Base-by-base conservation (phyloP, 1,139 yeast genomes). In the Debaryomycetaceae sp. region DNA sequence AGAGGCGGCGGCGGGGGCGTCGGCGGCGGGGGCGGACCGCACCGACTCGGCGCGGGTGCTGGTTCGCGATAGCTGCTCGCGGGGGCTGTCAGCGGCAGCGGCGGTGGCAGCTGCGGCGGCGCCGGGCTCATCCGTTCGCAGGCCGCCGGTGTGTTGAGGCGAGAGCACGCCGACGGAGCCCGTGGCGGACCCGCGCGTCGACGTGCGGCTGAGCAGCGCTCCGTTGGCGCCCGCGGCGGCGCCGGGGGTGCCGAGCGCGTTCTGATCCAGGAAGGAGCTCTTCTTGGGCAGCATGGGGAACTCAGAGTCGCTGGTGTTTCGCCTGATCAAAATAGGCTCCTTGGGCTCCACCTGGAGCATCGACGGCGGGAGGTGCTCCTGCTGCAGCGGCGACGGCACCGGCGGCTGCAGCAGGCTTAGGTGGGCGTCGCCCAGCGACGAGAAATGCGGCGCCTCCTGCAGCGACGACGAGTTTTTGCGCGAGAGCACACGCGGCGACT, bases 261-360 rank as follows among this genome's bases (percentile, higher is more conserved):
- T 30, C 22, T 33, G 18, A 10, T 27, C 30, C 29, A 28, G 28
- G 25, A 32, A 14, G 28, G 28, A 20, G 32, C 26, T 18, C 22
- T 29, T 15, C 17, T 23, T 27, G 5, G 44, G 39, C 4, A 39
- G 18, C n/a, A 29, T 14, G 9, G 38, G 35, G 8, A 23, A 35
- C 12, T 22, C 27, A 8, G 31, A 16, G 14, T 32, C 65, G 40
- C 54, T 58, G n/a, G 68, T 63, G 42, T 57, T 56, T 39, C 73
- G 48, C 30, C 71, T 46, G 27, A 65, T 48, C 44, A 81, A 61
- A 30, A 81, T 81, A 3, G 89, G 88, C 16, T 78, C 74, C 43
- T 75, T 79, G 9, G 89, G 88, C 36, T 73, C 79, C 35, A 77
- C 62, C 41, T 72, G 76, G 13, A 69, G 61, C 88, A 80, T 79